phyloP scores from a whole-genome alignment of 2,329 filamentous ascomycete species.

The Phaeosphaeriaceae sp. region DNA sequence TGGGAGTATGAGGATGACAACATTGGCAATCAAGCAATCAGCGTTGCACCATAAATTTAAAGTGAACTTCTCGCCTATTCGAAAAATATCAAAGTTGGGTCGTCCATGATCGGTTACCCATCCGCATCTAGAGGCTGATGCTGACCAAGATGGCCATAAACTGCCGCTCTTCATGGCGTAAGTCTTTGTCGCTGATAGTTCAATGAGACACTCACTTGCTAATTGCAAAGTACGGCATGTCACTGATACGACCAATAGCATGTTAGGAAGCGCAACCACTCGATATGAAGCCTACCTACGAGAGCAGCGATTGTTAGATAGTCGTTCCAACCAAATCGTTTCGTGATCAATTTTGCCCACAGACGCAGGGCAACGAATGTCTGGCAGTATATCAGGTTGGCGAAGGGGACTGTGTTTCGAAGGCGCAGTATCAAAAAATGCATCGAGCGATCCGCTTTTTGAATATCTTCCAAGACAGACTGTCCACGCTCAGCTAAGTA shows the following conservation, averaged over 20 bases:
- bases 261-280: conserved; percentile 2
- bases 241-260: conserved; percentile 20
- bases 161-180: conserved; percentile 14
- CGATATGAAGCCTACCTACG: conserved; percentile 11
- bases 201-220: conserved; percentile 17
- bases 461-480: not conserved
- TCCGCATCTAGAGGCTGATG: conserved; percentile 27
- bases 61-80: conserved; percentile 16
- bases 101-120: conserved; percentile 29
- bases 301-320: conserved; percentile 28
- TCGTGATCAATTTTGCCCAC: conserved; percentile 28
- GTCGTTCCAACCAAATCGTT: conserved; percentile 30
- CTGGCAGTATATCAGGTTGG: not conserved
- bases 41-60: not conserved
- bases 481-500: not conserved
- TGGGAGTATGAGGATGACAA: conserved; percentile 30
- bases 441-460: not conserved
- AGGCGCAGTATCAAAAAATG: not conserved
- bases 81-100: conserved; percentile 31
- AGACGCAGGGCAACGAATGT: conserved; percentile 26
- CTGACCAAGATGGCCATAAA: conserved; percentile 28
- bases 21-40: conserved; percentile 22
- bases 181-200: not conserved
- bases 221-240: conserved; percentile 28
- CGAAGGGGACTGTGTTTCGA: not conserved